Evolutionary conservation across 306 rosid genomes (phyloP).

Genomic region (Cicer pinnatifidum): DNA sequence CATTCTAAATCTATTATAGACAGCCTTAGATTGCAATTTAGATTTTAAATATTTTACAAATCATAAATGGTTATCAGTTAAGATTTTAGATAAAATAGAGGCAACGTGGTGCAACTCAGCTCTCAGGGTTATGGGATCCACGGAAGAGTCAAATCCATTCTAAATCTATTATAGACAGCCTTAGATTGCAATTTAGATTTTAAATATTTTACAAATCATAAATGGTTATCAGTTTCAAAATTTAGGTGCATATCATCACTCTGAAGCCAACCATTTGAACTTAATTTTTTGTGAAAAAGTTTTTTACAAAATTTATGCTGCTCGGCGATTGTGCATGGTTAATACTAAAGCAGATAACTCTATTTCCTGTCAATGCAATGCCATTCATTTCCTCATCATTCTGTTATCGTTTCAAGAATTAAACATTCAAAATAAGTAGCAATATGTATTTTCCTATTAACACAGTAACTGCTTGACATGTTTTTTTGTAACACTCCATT

Average conservation of each 20-base stretch:
- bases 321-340: slow-evolving; percentile 11
- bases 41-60: background rate
- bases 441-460: slow-evolving; percentile 5
- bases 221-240: background rate
- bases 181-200: slow-evolving; percentile 12
- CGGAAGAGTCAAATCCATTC: background rate
- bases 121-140: background rate
- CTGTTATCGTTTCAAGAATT: background rate
- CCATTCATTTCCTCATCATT: background rate
- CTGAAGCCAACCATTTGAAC: background rate
- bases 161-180: background rate
- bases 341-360: background rate
- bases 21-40: slow-evolving; percentile 9
- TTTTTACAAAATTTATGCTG: slow-evolving; percentile 4
- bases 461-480: slow-evolving; percentile 10
- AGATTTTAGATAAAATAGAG: background rate
- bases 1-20: background rate
- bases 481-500: background rate
- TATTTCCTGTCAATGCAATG: background rate
- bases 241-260: background rate
- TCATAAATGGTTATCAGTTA: background rate
- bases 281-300: slow-evolving; percentile 8
- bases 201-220: background rate
- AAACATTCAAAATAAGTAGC: background rate
- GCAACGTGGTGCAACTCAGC: background rate